Conservation (phyloP, 345 rosid genomes). For the Euphorbia pulcherrima region DNA sequence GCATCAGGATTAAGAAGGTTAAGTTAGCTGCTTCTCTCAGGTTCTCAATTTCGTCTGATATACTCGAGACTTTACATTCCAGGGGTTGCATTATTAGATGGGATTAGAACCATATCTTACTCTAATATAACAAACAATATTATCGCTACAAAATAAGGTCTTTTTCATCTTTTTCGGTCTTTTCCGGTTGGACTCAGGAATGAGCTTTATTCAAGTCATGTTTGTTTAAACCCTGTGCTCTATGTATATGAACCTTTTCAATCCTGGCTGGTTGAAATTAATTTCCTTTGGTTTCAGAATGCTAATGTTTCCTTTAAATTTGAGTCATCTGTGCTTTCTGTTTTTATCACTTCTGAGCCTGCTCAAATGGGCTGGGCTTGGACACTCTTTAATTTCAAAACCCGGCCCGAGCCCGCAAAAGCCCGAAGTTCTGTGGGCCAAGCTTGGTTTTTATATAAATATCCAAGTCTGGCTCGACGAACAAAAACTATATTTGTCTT, state of each 20-base stretch:
- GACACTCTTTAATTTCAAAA: too few species aligned
- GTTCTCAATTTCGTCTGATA: conserved; percentile 63
- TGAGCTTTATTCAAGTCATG: neutral
- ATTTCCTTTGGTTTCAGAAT: neutral
- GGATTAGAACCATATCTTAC: conserved; percentile 35
- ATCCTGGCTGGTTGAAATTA: neutral
- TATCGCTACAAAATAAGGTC: neutral
- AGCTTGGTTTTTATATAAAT: too few species aligned
- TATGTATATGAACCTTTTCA: neutral
- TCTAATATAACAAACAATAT: neutral
- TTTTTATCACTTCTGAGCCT: too few species aligned
- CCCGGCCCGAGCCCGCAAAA: too few species aligned
- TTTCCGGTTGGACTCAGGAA: too few species aligned
- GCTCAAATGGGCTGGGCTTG: too few species aligned
- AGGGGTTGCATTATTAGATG: conserved; percentile 81
- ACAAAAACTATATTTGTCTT: too few species aligned
- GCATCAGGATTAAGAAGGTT: conserved; percentile 69
- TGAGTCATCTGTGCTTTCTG: neutral
- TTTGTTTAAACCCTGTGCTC: neutral
- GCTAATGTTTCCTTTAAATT: neutral
- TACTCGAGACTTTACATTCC: conserved; percentile 54
- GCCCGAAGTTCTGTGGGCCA: too few species aligned
- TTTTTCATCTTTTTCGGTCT: too few species aligned
- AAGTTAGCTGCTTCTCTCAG: conserved; percentile 64
- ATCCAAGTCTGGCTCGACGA: too few species aligned